Evolutionary conservation across 2,329 filamentous ascomycete genomes (phyloP).

Genomic region (Colletotrichum viniferum): DNA sequence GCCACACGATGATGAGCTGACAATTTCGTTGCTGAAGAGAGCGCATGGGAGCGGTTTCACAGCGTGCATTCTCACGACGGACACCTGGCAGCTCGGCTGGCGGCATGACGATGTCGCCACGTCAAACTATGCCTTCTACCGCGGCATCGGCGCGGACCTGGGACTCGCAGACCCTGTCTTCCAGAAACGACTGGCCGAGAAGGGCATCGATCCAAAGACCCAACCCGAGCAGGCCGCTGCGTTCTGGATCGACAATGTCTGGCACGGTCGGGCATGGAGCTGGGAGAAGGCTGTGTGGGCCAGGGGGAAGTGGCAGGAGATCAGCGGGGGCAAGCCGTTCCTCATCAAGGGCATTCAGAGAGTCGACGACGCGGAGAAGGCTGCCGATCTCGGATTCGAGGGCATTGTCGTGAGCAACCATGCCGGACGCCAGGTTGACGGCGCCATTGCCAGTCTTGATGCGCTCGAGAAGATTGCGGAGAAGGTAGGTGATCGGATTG

Average conservation of each 20-base stretch:
- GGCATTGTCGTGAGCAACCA: constrained; percentile 67
- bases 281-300: constrained; percentile 69
- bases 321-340: constrained; percentile 64
- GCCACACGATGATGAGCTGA: constrained; percentile 66
- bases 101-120: constrained; percentile 60
- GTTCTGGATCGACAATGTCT: constrained; percentile 67
- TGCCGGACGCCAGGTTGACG: constrained; percentile 53
- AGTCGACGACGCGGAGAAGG: constrained; percentile 60
- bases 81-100: constrained; percentile 70
- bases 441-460: constrained; percentile 56
- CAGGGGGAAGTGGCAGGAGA: constrained; percentile 62
- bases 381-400: constrained; percentile 61
- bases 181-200: constrained; percentile 52
- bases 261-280: constrained; percentile 66
- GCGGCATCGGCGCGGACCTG: constrained; percentile 62
- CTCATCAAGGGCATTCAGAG: constrained; percentile 68
- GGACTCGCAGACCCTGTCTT: constrained; percentile 66
- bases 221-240: constrained; percentile 56
- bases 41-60: constrained; percentile 59
- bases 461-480: constrained; percentile 47
- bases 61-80: constrained; percentile 63
- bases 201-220: constrained; percentile 50
- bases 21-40: constrained; percentile 58
- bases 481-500: constrained; percentile 16
- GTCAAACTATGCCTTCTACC: constrained; percentile 68